phyloP scores from a whole-genome alignment of 176 grass and related monocot species.

The Oropetium thomaeum region DNA sequence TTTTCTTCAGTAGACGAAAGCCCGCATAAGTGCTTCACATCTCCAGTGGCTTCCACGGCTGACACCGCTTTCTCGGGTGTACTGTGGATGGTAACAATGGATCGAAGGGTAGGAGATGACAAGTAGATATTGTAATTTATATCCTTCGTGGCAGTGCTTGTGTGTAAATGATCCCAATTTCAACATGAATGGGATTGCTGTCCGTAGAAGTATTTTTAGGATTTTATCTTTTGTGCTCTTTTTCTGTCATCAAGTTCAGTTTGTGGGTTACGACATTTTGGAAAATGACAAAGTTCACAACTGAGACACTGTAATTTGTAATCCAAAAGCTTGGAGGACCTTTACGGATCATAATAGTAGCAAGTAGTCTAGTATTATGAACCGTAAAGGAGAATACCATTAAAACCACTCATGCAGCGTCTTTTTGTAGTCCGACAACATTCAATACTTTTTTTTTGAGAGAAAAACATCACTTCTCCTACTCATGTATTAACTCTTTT shows the following conservation, averaged over 20 bases:
- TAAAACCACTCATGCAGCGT: background rate
- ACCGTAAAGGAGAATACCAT: slow-evolving; percentile 2
- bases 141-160: background rate
- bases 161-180: slow-evolving; percentile 36
- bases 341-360: too few relatives aligned
- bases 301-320: background rate
- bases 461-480: background rate
- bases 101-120: slow-evolving; percentile 18
- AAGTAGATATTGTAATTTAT: slow-evolving; percentile 32
- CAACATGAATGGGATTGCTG: slow-evolving; percentile 22
- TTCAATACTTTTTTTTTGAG: background rate
- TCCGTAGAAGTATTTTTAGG: slow-evolving; percentile 13
- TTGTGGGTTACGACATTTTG: background rate
- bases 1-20: slow-evolving; percentile 27
- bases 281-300: background rate
- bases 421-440: background rate
- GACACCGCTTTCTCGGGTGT: slow-evolving; percentile 3
- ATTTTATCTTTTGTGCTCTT: background rate
- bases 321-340: too few relatives aligned
- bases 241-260: slow-evolving; percentile 4
- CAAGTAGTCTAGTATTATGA: too few relatives aligned
- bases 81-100: slow-evolving; percentile 1
- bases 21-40: slow-evolving; percentile 5
- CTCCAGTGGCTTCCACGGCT: background rate
- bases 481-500: background rate